phyloP scores from a whole-genome alignment of 1,284 basidiomycete genomes.

The Rhodotorula sp. region DNA sequence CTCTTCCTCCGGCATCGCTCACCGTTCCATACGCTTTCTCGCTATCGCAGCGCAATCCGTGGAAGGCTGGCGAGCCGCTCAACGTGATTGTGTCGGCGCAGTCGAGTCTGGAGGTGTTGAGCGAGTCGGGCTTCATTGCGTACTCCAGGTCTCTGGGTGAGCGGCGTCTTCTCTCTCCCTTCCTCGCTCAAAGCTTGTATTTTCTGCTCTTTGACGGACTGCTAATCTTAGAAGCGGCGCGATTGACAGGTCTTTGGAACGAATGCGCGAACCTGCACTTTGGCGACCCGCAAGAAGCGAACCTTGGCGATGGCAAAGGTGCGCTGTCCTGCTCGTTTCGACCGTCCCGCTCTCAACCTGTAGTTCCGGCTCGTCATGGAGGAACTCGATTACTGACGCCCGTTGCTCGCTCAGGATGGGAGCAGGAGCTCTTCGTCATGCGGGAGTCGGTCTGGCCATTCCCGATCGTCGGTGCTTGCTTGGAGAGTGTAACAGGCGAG shows the following conservation, averaged over 20 bases:
- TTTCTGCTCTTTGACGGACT: not conserved
- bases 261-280: slow-evolving; percentile 49
- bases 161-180: not conserved
- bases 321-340: slow-evolving; percentile 32
- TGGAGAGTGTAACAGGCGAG: slow-evolving; percentile 48
- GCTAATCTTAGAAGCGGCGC: not conserved
- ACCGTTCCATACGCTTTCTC: not conserved
- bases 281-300: slow-evolving; percentile 47
- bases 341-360: too few species aligned
- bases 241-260: slow-evolving; percentile 35
- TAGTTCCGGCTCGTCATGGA: too few species aligned
- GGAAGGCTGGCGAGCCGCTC: slow-evolving; percentile 48
- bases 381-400: not conserved
- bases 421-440: slow-evolving; percentile 47
- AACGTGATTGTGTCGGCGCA: slow-evolving; percentile 49
- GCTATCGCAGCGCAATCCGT: slow-evolving; percentile 41
- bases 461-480: slow-evolving; percentile 46
- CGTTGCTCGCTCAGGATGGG: slow-evolving; percentile 46
- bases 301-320: slow-evolving; percentile 49
- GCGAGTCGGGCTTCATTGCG: slow-evolving; percentile 47
- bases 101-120: slow-evolving; percentile 46
- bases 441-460: slow-evolving; percentile 42
- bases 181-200: not conserved
- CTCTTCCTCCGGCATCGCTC: not conserved
- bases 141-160: slow-evolving; percentile 48